These are phyloP conservation scores for Allium sativum DNA, from an alignment of 106 monocot species.

Conservation along the genomic window DNA sequence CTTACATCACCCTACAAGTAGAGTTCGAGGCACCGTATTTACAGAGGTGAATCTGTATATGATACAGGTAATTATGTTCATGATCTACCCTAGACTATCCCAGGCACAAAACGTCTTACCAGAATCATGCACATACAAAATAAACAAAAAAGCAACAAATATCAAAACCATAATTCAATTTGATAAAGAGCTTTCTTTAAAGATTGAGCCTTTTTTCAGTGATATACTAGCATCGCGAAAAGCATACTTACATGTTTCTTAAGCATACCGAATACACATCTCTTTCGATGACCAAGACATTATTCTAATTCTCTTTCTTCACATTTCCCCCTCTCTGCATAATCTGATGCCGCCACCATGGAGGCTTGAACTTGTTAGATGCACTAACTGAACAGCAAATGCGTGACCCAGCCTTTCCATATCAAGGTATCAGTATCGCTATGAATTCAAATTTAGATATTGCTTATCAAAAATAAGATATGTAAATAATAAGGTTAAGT, in stretches of 20 bases:
- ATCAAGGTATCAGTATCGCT: conserved; percentile 6
- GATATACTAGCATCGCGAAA: conserved; percentile 79
- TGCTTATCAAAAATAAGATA: too few species aligned
- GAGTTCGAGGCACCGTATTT: too few species aligned
- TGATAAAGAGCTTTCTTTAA: conserved; percentile 38
- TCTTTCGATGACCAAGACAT: conserved; percentile 56
- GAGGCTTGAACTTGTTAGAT: conserved; percentile 75
- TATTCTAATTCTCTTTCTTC: conserved; percentile 67
- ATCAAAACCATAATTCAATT: neutral
- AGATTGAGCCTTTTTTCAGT: conserved; percentile 17
- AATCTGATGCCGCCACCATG: conserved; percentile 72
- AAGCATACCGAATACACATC: conserved; percentile 48
- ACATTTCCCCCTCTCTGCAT: conserved; percentile 56
- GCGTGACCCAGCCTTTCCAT: conserved; percentile 66
- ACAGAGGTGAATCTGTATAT: too few species aligned
- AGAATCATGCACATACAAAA: too few species aligned
- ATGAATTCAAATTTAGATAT: conserved; percentile 4
- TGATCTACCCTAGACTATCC: too few species aligned
- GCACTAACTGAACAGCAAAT: conserved; percentile 78
- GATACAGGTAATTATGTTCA: too few species aligned
- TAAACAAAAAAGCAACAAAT: neutral
- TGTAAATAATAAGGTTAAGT: too few species aligned
- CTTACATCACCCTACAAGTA: too few species aligned
- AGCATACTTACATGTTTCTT: conserved; percentile 51
- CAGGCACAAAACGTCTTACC: too few species aligned